Evolutionary conservation across 805 yeast species (phyloP).

Genomic region (Lachancea waltii): DNA sequence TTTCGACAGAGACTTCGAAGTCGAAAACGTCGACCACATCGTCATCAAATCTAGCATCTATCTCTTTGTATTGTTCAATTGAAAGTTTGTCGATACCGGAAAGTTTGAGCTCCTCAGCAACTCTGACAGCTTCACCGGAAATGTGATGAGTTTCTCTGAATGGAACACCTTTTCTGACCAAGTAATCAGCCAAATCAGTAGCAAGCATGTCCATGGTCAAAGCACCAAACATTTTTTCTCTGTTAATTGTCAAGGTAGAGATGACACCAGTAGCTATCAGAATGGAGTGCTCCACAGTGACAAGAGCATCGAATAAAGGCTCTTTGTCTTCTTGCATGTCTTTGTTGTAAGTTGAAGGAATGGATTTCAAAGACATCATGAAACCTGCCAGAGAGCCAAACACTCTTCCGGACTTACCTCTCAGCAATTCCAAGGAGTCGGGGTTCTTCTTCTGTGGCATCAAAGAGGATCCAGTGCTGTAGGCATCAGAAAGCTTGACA

Average conservation of each 20-base stretch:
- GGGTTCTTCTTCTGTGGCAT: conserved; percentile 99
- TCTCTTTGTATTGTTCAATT: conserved; percentile 67
- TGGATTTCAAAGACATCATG: conserved; percentile 93
- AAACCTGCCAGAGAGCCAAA: conserved; percentile 94
- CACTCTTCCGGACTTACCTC: conserved; percentile 97
- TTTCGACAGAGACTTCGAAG: conserved; percentile 91
- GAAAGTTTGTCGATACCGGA: conserved; percentile 83
- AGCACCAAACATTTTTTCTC: conserved; percentile 74
- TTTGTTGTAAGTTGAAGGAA: conserved; percentile 95
- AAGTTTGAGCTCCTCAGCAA: conserved; percentile 71
- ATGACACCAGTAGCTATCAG: conserved; percentile 94
- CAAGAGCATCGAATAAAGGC: conserved; percentile 87
- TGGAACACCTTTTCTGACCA: conserved; percentile 97
- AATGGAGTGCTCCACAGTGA: conserved; percentile 89
- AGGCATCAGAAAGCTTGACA: conserved; percentile 89
- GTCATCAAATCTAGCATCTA: conserved; percentile 71
- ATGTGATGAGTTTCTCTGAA: conserved; percentile 99
- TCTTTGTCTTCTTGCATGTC: conserved; percentile 99
- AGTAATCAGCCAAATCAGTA: conserved; percentile 94
- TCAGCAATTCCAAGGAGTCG: conserved; percentile 85
- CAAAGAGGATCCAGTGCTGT: conserved; percentile 94
- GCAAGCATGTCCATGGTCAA: conserved; percentile 99
- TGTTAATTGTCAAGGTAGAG: conserved; percentile 71
- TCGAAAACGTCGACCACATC: conserved; percentile 85
- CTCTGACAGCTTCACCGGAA: conserved; percentile 93